phyloP scores from a whole-genome alignment of 2,329 filamentous ascomycete species.

The Clarireedia paspali region DNA sequence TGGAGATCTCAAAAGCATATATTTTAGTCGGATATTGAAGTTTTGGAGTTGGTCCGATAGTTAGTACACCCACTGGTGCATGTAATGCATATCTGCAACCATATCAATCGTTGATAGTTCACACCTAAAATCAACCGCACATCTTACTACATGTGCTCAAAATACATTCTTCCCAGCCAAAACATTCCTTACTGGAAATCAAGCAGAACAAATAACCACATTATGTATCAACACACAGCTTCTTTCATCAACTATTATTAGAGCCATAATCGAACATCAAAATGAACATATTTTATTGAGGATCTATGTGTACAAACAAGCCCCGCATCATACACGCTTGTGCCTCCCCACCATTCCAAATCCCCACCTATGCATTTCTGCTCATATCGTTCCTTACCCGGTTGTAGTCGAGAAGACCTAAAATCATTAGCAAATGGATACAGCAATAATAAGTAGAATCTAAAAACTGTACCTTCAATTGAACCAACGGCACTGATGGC shows the following conservation, averaged over 20 bases:
- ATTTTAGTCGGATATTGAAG: too few species aligned
- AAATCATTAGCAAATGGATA: neutral
- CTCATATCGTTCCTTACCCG: conserved; percentile 72
- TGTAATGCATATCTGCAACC: too few species aligned
- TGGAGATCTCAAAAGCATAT: too few species aligned
- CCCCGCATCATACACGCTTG: conserved; percentile 30
- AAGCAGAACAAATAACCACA: neutral
- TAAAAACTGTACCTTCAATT: conserved; percentile 60
- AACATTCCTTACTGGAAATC: neutral
- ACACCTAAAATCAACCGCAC: neutral
- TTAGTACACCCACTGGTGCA: too few species aligned
- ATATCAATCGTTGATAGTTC: neutral
- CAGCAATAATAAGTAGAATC: neutral
- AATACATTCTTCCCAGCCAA: neutral
- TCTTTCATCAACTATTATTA: neutral
- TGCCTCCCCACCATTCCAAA: conserved; percentile 16
- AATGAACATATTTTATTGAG: conserved; percentile 19
- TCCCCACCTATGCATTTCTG: conserved; percentile 48
- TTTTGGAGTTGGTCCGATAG: too few species aligned
- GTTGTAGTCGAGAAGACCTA: conserved; percentile 61
- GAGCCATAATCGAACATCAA: neutral
- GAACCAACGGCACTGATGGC: conserved; percentile 87
- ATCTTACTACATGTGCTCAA: neutral
- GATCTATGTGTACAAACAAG: conserved; percentile 29
- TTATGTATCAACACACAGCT: neutral